Conservation (phyloP, 495 filamentous ascomycete species). For the Staphylotrichum longicolle region DNA sequence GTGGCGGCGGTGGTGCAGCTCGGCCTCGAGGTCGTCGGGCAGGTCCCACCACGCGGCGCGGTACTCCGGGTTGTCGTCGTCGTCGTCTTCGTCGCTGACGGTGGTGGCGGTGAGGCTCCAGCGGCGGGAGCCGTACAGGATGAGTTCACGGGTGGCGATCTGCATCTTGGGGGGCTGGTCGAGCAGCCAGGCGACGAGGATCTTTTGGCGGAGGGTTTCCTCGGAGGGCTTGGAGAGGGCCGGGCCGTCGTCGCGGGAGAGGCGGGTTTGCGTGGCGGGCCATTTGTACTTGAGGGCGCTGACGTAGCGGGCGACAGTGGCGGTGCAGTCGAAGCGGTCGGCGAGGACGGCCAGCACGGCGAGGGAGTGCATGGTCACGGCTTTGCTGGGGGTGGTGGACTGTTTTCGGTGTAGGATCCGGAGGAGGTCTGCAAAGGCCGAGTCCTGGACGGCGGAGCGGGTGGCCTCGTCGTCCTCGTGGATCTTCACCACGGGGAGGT, state of each 20-base stretch:
- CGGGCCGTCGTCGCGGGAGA: constrained; percentile 42
- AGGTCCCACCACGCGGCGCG: constrained; percentile 68
- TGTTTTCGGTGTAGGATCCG: constrained; percentile 53
- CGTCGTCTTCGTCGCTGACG: constrained; percentile 39
- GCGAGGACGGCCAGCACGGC: constrained; percentile 64
- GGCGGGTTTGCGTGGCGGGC: constrained; percentile 39
- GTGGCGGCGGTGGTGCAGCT: constrained; percentile 67
- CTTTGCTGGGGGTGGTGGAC: constrained; percentile 34
- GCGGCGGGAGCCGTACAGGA: constrained; percentile 61
- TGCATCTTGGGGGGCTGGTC: constrained; percentile 54
- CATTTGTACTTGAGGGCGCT: constrained; percentile 47
- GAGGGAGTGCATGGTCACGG: constrained; percentile 50
- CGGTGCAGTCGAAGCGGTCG: constrained; percentile 60
- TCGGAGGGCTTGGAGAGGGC: constrained; percentile 44
- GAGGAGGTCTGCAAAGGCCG: constrained; percentile 56
- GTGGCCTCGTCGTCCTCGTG: constrained; percentile 60
- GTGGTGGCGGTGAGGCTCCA: constrained; percentile 48
- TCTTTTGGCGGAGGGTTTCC: constrained; percentile 59
- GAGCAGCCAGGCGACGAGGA: constrained; percentile 59
- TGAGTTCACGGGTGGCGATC: constrained; percentile 56
- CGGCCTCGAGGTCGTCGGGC: constrained; percentile 71
- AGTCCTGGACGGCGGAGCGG: constrained; percentile 46
- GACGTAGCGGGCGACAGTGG: constrained; percentile 48
- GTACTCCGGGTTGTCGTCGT: constrained; percentile 29
- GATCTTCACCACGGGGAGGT: constrained; percentile 55